These are phyloP conservation scores for Xylaria sp. DNA, from an alignment of 2,329 filamentous ascomycete species.

Conservation along the genomic window DNA sequence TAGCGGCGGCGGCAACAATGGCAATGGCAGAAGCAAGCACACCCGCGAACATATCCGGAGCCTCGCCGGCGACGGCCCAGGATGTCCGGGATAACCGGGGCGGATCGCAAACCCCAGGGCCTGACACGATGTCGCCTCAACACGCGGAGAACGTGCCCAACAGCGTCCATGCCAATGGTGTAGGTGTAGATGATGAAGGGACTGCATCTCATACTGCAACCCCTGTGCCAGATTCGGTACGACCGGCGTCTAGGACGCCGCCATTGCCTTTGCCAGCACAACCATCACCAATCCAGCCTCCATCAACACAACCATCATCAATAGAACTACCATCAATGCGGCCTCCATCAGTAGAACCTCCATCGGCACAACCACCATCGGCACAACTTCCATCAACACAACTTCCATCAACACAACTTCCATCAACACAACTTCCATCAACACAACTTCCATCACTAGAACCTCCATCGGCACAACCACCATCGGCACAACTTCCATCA, in stretches of 20 bases:
- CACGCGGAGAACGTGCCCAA: background rate
- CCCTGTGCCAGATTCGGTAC: background rate
- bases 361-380: background rate
- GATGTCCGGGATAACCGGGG: too few species aligned
- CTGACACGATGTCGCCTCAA: constrained; percentile 3
- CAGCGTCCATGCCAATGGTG: background rate
- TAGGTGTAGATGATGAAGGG: background rate
- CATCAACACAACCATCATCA: background rate
- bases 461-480: background rate
- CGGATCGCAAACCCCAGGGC: constrained; percentile 23
- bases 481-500: background rate
- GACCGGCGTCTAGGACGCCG: background rate
- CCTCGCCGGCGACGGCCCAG: constrained; percentile 1
- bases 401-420: background rate
- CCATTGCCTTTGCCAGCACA: background rate
- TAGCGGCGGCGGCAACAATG: background rate
- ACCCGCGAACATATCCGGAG: background rate
- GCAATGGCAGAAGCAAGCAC: background rate
- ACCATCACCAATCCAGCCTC: background rate
- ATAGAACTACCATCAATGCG: background rate
- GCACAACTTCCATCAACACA: background rate
- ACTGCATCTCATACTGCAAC: constrained; percentile 11
- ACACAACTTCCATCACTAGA: background rate
- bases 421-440: background rate
- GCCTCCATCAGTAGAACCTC: background rate